Conservation (phyloP, 2,329 filamentous ascomycete species). For the Phoma sp. region DNA sequence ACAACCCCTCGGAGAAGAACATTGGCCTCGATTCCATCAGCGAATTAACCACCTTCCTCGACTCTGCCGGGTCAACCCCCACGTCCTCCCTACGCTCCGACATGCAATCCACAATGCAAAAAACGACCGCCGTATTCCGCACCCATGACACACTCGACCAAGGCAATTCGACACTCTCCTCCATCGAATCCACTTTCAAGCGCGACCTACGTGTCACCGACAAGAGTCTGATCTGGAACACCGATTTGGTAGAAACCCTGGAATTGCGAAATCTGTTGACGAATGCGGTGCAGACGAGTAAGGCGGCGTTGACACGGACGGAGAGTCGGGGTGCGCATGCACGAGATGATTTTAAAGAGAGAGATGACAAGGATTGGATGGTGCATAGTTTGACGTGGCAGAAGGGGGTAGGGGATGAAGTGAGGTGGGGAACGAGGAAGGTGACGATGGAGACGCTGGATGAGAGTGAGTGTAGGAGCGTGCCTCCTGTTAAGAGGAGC, state of each 20-base stretch:
- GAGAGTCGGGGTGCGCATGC: conserved; percentile 59
- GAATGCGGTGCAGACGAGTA: conserved; percentile 57
- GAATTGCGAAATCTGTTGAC: conserved; percentile 57
- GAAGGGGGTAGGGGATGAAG: conserved; percentile 47
- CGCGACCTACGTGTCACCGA: conserved; percentile 51
- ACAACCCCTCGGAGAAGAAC: conserved; percentile 42
- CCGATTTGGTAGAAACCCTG: conserved; percentile 57
- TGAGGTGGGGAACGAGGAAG: conserved; percentile 52
- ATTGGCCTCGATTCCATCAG: conserved; percentile 48
- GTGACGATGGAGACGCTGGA: conserved; percentile 56
- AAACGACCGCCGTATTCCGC: conserved; percentile 57
- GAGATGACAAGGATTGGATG: conserved; percentile 55
- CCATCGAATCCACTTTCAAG: conserved; percentile 48
- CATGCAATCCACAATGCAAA: conserved; percentile 59
- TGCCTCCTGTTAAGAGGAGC: conserved; percentile 46
- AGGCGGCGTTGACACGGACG: conserved; percentile 51
- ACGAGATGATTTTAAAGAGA: conserved; percentile 55
- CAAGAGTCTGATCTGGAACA: conserved; percentile 59
- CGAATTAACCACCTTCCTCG: conserved; percentile 47
- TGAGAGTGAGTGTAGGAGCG: conserved; percentile 52
- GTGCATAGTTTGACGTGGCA: conserved; percentile 60
- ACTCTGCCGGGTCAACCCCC: conserved; percentile 47
- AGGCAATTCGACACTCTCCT: conserved; percentile 44
- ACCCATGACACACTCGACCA: conserved; percentile 47
- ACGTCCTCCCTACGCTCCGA: conserved; percentile 49